Evolutionary conservation across 2,329 filamentous ascomycete species (phyloP), one percentile per base, ranked within the genome.

Genomic region (Phialemoniopsis sp.): DNA sequence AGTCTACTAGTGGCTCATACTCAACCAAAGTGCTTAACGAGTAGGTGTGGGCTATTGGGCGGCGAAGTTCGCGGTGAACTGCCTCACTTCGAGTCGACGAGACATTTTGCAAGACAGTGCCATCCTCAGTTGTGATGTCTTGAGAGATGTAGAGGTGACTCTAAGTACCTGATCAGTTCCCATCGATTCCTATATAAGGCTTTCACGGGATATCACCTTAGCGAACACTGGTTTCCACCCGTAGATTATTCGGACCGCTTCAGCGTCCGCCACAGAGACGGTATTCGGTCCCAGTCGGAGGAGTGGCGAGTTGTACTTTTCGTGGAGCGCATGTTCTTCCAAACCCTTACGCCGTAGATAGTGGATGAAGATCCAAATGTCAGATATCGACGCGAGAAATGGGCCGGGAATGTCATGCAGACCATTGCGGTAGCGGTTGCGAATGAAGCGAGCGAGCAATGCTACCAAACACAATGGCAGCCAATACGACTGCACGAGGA

Each of bases 1-100:
- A 39, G 36, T 53, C 47, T 2, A 53, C 44, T 7, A 44, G 36
- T 3, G 47, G 49, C 34, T 54, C 51, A 16, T 47, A 52, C 9
- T 41, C 21, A 9, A 52, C 41, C 6, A 54, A 42, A 2, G 41
- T 45, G 16, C 38, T 50, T 43, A 53, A 46, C 3, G 50, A 46
- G 17, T 51, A 53, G 5, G 44, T 40, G 29, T 32, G 38, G 13
- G 45, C 41, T 13, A 54, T 43, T 3, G 45, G 43, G 7, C 43
- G 39, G 15, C 45, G 41, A 8, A 51, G 38, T 16, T 16, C 18
- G n/a, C n/a, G n/a, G n/a, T n/a, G n/a, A n/a, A n/a, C n/a, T n/a
- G n/a, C n/a, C n/a, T n/a, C n/a, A n/a, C n/a, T n/a, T n/a, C n/a
- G n/a, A n/a, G n/a, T n/a, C n/a, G n/a, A n/a, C n/a, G n/a, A n/a